Percentiles rank a stretch among this genome's conserved stretches.
Evolutionary conservation across 805 yeast genomes (phyloP).

Genomic region (Danielozyma ontarioensis): DNA sequence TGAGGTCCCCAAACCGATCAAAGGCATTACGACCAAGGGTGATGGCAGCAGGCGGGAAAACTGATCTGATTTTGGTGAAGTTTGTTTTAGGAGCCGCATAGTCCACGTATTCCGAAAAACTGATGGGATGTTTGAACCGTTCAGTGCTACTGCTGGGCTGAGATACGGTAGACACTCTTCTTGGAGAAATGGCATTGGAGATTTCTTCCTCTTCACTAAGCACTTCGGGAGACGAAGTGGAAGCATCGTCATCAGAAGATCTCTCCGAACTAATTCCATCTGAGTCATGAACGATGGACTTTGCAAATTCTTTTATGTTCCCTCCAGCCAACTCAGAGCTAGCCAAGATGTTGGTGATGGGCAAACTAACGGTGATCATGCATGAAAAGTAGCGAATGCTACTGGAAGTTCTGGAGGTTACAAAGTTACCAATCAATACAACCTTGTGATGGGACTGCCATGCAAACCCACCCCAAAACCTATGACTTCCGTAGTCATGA

Average conservation of each 20-base stretch:
- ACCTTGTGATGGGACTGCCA: conserved; percentile 80
- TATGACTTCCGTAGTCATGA: conserved; percentile 49
- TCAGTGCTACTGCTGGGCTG: conserved; percentile 16
- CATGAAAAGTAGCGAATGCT: conserved; percentile 44
- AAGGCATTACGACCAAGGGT: conserved; percentile 73
- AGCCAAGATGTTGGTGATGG: conserved; percentile 47
- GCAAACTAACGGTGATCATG: conserved; percentile 48
- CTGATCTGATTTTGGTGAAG: conserved; percentile 60
- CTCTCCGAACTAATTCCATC: background rate
- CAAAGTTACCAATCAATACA: conserved; percentile 50
- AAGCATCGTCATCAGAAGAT: conserved; percentile 3
- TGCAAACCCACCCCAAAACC: conserved; percentile 62
- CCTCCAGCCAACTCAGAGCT: conserved; percentile 37
- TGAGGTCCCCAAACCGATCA: conserved; percentile 56
- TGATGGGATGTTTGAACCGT: conserved; percentile 16
- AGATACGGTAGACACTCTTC: conserved; percentile 17
- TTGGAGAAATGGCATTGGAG: conserved; percentile 11
- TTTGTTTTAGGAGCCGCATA: conserved; percentile 70
- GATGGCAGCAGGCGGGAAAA: conserved; percentile 72
- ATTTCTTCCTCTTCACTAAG: conserved; percentile 8
- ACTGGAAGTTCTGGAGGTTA: conserved; percentile 42
- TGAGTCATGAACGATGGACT: background rate
- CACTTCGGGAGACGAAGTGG: conserved; percentile 1
- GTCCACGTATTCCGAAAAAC: conserved; percentile 67
- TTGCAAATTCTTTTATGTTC: background rate